Percentiles rank a stretch among this genome's conserved stretches.
These are phyloP conservation scores for Nothopassalora personata DNA, from an alignment of 2,329 filamentous ascomycete genomes.

Conservation along the genomic window DNA sequence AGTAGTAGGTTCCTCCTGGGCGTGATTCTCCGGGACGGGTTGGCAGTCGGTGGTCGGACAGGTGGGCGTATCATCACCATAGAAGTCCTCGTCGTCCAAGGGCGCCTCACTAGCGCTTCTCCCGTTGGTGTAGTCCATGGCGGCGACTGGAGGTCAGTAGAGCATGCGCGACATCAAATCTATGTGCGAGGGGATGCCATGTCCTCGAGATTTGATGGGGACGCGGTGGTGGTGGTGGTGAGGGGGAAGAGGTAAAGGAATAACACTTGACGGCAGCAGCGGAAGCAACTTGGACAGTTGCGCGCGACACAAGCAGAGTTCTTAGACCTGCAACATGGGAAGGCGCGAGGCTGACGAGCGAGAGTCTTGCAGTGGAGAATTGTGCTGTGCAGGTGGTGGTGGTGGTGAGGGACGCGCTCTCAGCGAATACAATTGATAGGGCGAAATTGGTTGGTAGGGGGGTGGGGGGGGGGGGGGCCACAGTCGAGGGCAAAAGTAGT, in stretches of 20 bases:
- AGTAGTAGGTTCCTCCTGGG: neutral
- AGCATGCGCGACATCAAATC: neutral
- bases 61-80: constrained; percentile 2
- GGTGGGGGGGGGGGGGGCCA: too few relatives aligned
- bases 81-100: constrained; percentile 15
- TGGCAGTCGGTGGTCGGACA: neutral
- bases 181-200: constrained; percentile 3
- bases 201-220: constrained; percentile 2
- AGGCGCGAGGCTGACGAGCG: neutral
- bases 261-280: constrained; percentile 13
- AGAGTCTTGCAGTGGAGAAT: neutral
- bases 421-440: neutral
- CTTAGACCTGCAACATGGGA: neutral
- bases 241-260: constrained; percentile 4
- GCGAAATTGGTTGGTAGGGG: too few relatives aligned
- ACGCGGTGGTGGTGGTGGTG: neutral
- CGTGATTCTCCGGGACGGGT: neutral
- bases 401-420: neutral
- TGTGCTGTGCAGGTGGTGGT: neutral
- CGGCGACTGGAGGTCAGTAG: constrained; percentile 1
- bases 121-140: constrained; percentile 11
- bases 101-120: constrained; percentile 14
- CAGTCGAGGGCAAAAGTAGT: too few relatives aligned
- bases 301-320: neutral
- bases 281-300: constrained; percentile 1